Conservation (phyloP, 352 stramenopile species). For the Pythium insidiosum region DNA sequence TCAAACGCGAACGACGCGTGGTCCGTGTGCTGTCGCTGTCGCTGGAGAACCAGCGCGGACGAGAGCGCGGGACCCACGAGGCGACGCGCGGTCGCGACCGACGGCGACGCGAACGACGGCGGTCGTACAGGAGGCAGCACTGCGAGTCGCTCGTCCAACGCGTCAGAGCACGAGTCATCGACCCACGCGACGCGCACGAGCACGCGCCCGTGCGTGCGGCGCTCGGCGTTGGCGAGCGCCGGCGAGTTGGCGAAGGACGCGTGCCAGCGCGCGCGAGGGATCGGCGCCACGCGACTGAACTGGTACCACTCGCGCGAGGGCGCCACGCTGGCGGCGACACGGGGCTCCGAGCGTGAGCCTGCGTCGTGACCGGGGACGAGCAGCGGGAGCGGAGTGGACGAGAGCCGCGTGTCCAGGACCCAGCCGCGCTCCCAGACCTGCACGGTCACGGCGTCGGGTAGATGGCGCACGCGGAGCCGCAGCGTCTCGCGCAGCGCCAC, state of each 20-base stretch:
- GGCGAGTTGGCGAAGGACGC: slow-evolving; percentile 48
- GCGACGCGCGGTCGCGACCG: too few relatives aligned
- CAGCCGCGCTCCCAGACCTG: slow-evolving; percentile 41
- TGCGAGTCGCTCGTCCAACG: slow-evolving; percentile 16
- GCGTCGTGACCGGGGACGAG: slow-evolving; percentile 35
- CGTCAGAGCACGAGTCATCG: too few relatives aligned
- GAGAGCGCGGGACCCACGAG: too few relatives aligned
- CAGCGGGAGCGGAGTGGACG: slow-evolving; percentile 37
- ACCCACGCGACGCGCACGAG: slow-evolving; percentile 35
- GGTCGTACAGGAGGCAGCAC: too few relatives aligned
- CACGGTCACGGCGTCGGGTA: slow-evolving; percentile 36
- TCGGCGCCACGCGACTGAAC: slow-evolving; percentile 41
- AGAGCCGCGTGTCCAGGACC: slow-evolving; percentile 27
- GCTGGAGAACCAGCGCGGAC: too few relatives aligned
- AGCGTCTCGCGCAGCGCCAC: slow-evolving; percentile 40
- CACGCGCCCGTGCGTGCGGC: slow-evolving; percentile 37
- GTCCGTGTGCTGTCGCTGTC: slow-evolving; percentile 14
- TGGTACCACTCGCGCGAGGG: slow-evolving; percentile 66
- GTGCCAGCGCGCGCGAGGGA: slow-evolving; percentile 40
- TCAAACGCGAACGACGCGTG: slow-evolving; percentile 40
- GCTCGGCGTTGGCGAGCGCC: slow-evolving; percentile 26
- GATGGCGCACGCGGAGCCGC: slow-evolving; percentile 32
- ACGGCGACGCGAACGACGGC: too few relatives aligned
- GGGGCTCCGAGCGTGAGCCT: background rate
- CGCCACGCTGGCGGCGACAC: slow-evolving; percentile 36